These are phyloP conservation scores for Austroboletus niveus DNA, from an alignment of 1,284 basidiomycete genomes.

Conservation along the genomic window DNA sequence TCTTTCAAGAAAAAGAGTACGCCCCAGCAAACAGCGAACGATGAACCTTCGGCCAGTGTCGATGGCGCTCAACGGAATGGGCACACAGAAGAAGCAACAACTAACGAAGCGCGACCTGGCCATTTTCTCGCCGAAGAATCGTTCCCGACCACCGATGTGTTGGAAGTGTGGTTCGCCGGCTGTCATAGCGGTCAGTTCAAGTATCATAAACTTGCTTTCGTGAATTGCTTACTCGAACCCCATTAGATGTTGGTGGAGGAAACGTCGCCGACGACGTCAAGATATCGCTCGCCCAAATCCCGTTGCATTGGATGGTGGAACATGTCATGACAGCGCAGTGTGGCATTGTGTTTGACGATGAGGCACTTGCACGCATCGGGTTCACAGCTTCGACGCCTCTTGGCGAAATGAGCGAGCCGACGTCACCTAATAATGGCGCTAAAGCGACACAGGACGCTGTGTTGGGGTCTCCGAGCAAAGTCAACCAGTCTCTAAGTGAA, in stretches of 20 bases:
- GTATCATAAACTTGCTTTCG: neutral
- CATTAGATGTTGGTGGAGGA: conserved; percentile 68
- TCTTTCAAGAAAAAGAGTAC: neutral
- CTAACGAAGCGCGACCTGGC: neutral
- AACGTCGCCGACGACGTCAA: conserved; percentile 42
- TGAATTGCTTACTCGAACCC: neutral
- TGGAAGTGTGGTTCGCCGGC: conserved; percentile 67
- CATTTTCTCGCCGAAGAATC: conserved; percentile 18
- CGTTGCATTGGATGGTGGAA: conserved; percentile 75
- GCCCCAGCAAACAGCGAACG: neutral
- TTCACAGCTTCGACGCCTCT: conserved; percentile 19
- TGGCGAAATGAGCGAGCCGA: neutral
- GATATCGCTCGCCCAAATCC: conserved; percentile 53
- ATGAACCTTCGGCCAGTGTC: neutral
- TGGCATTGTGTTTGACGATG: conserved; percentile 51
- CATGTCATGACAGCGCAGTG: conserved; percentile 46
- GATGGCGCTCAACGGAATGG: neutral
- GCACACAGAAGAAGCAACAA: neutral
- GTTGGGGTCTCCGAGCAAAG: neutral
- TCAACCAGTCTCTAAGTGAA: neutral
- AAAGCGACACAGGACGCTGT: neutral
- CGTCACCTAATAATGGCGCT: neutral
- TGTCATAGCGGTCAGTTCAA: conserved; percentile 51
- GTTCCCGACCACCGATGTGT: conserved; percentile 41
- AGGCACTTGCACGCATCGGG: conserved; percentile 36